These are phyloP conservation scores for Trichoderma koningii DNA, from an alignment of 2,329 filamentous ascomycete genomes.

Conservation along the genomic window DNA sequence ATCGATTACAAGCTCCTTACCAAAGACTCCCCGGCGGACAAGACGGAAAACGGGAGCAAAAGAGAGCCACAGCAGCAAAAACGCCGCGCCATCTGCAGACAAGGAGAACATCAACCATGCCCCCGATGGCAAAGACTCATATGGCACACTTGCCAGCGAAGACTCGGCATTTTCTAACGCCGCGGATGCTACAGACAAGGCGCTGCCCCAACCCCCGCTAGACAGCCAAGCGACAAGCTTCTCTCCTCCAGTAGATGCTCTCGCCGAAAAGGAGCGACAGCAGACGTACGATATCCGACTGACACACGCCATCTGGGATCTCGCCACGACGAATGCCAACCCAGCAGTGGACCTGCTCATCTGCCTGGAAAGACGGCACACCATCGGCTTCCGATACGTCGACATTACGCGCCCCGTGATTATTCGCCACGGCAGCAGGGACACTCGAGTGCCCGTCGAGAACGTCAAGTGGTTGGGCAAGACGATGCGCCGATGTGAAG, in stretches of 20 bases:
- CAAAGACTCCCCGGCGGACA: slow-evolving; percentile 62
- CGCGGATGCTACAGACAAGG: slow-evolving; percentile 54
- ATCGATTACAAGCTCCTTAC: slow-evolving; percentile 76
- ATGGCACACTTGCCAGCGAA: slow-evolving; percentile 32
- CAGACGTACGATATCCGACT: slow-evolving; percentile 78
- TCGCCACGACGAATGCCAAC: slow-evolving; percentile 88
- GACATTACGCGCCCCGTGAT: slow-evolving; percentile 90
- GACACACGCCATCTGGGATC: slow-evolving; percentile 91
- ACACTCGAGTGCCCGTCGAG: slow-evolving; percentile 89
- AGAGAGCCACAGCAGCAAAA: slow-evolving; percentile 41
- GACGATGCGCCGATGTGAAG: slow-evolving; percentile 90
- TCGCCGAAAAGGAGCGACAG: slow-evolving; percentile 72
- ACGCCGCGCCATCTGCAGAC: slow-evolving; percentile 45
- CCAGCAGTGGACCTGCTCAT: slow-evolving; percentile 91
- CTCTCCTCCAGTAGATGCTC: slow-evolving; percentile 59
- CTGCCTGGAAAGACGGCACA: slow-evolving; percentile 85
- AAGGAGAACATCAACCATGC: slow-evolving; percentile 51
- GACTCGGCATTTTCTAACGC: slow-evolving; percentile 36
- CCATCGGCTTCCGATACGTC: slow-evolving; percentile 94
- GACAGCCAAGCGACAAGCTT: slow-evolving; percentile 42
- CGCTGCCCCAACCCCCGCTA: slow-evolving; percentile 40
- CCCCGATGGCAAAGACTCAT: slow-evolving; percentile 34
- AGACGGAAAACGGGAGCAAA: slow-evolving; percentile 59
- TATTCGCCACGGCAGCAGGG: slow-evolving; percentile 90
- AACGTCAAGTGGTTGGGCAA: slow-evolving; percentile 95